A percentile compares a stretch with the other conserved stretches of the same genome.
Evolutionary conservation across 2,329 filamentous ascomycete genomes (phyloP).

Genomic region (Aspergillus latus): DNA sequence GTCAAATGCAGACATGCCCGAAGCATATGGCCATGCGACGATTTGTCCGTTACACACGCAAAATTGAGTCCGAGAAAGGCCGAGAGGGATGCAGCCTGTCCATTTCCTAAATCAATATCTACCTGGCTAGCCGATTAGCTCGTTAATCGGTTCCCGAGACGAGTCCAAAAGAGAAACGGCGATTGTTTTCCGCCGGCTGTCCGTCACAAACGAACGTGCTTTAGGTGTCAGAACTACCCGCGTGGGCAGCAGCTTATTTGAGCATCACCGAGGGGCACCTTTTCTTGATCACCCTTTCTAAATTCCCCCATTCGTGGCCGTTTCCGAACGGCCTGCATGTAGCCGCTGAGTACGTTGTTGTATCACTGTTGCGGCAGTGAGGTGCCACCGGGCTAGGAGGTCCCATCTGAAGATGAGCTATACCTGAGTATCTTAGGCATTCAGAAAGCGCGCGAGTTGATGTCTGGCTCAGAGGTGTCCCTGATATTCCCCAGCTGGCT

Average conservation of each 20-base stretch:
- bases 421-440: constrained; percentile 3
- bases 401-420: not conserved
- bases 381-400: constrained; percentile 1
- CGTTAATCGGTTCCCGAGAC: not conserved
- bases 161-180: not conserved
- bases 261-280: constrained; percentile 3
- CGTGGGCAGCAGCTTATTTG: constrained; percentile 1
- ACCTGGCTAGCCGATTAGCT: not conserved
- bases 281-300: constrained; percentile 12
- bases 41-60: constrained; percentile 16
- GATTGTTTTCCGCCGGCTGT: not conserved
- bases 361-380: constrained; percentile 18
- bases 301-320: constrained; percentile 23
- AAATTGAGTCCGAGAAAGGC: constrained; percentile 4
- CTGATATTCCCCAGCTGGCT: not conserved
- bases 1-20: constrained; percentile 17
- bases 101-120: constrained; percentile 1
- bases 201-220: constrained; percentile 5
- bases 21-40: constrained; percentile 19
- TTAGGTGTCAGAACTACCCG: constrained; percentile 1
- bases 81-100: not conserved
- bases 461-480: not conserved
- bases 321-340: constrained; percentile 23
- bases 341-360: constrained; percentile 27
- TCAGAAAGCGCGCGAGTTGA: not conserved